These are phyloP conservation scores for Barnettozyma vustinii DNA, from an alignment of 805 yeast genomes.

Conservation along the genomic window DNA sequence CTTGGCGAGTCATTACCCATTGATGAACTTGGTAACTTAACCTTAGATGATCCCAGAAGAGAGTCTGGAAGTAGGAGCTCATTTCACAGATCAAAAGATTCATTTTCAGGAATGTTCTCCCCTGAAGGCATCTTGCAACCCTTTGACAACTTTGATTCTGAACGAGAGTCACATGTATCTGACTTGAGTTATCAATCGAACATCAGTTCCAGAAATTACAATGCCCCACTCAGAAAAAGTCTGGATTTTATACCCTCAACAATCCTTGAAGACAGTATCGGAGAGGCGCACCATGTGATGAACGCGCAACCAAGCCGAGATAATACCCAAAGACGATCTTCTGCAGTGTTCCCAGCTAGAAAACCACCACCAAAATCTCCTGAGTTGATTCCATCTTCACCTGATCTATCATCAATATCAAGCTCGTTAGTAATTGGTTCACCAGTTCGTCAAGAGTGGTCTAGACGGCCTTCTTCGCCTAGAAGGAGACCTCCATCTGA, in stretches of 20 bases:
- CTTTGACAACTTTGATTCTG: background rate
- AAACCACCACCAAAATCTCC: slow-evolving; percentile 25
- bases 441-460: slow-evolving; percentile 1
- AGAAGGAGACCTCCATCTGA: slow-evolving; percentile 22
- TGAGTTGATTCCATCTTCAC: background rate
- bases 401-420: background rate
- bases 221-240: background rate
- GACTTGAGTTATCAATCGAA: slow-evolving; percentile 5
- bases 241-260: slow-evolving; percentile 5
- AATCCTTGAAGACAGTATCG: slow-evolving; percentile 1
- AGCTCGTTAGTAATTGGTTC: background rate
- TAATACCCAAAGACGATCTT: background rate
- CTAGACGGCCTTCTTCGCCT: slow-evolving; percentile 18
- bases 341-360: slow-evolving; percentile 6
- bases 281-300: background rate
- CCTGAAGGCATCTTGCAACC: background rate
- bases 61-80: background rate
- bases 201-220: background rate
- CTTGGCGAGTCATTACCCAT: background rate
- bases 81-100: slow-evolving; percentile 1
- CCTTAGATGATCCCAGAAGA: background rate
- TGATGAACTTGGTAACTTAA: background rate
- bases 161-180: background rate
- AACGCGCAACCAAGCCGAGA: background rate
- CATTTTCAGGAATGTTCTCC: background rate